Base-by-base conservation (phyloP, 345 rosid species). In the Brassica nigra region DNA sequence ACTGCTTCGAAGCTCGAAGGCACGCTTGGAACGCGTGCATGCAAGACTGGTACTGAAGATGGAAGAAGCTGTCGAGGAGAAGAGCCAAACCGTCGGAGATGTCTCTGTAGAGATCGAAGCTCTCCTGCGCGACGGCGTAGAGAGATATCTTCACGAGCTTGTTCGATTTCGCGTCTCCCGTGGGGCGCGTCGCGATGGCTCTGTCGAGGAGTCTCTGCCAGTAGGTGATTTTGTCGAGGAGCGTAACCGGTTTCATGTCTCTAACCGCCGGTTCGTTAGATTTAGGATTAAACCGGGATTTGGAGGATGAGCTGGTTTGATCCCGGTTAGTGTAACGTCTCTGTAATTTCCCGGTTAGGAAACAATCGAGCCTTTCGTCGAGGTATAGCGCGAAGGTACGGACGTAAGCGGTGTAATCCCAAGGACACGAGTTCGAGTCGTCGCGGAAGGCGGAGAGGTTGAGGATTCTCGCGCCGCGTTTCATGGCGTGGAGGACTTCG, bases 121-220 rank as follows among this genome's bases (percentile, higher is more conserved):
- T 94, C 76, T 94, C 98, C 76, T 83, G 86, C 0, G 84, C 86
- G 6, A 94, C 65, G 0, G 91, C 86, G 39, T 90, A 85, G 2
- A 90, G 82, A 20, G 88, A 85, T 65, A 78, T 62, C 27, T 75
- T 88, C 12, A 90, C 89, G 62, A 95, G 73, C 71, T 70, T 82
- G 84, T 88, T 87, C 3, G 81, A 12, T 77, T 76, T 86, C 23
- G 98, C 90, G 1, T 85, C 85, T 4, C 92, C 96, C 0, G 94
- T 86, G 0, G 98, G 97, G 29, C 81, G 81, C 1, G 89, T 84
- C 18, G 88, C 88, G 4, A 91, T 83, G 8, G 89, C 92, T 77
- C 91, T 82, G 71, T 92, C 98, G 0, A 94, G 92, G 74, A 94
- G 33, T 42, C 84, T 86, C 42, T 94, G 98, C 98, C 96, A 92